A percentile compares a stretch with the other conserved stretches of the same genome.
Evolutionary conservation across 768 basidiomycete genomes (phyloP).

Genomic region (Chalciporus piperatus): DNA sequence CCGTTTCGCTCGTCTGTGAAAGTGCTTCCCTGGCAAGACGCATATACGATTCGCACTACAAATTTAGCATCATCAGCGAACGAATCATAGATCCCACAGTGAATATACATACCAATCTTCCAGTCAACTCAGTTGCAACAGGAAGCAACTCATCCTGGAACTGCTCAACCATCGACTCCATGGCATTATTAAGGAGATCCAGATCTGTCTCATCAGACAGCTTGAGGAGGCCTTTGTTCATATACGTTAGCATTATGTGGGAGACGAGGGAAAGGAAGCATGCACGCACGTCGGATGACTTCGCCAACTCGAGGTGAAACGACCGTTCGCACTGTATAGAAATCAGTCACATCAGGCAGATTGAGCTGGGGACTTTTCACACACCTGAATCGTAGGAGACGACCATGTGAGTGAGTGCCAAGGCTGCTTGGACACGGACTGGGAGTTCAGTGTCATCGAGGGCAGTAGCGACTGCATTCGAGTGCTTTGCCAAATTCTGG

Average conservation of each 20-base stretch:
- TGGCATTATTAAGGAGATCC: slow-evolving; percentile 76
- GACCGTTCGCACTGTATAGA: slow-evolving; percentile 54
- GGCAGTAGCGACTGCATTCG: slow-evolving; percentile 60
- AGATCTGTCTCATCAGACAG: slow-evolving; percentile 90
- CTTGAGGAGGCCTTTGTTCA: slow-evolving; percentile 67
- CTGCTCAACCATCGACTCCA: slow-evolving; percentile 83
- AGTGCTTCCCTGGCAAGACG: slow-evolving; percentile 73
- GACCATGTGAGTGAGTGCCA: slow-evolving; percentile 79
- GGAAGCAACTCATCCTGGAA: slow-evolving; percentile 84
- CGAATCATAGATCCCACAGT: neutral
- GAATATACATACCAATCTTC: slow-evolving; percentile 58
- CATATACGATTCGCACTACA: slow-evolving; percentile 77
- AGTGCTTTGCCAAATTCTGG: slow-evolving; percentile 62
- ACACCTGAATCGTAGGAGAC: slow-evolving; percentile 58
- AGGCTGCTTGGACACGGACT: slow-evolving; percentile 78
- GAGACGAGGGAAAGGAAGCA: neutral
- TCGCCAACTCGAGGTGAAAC: slow-evolving; percentile 79
- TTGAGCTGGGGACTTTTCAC: slow-evolving; percentile 11
- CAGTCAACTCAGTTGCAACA: slow-evolving; percentile 77
- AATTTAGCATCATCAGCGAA: neutral
- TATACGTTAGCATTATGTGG: neutral
- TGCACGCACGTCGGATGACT: slow-evolving; percentile 71
- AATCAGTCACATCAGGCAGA: neutral
- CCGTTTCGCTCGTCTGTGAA: slow-evolving; percentile 47
- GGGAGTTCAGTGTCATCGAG: slow-evolving; percentile 80